These are phyloP conservation scores for Spirogloea muscicola DNA, from an alignment of 139 green algal genomes.

Conservation along the genomic window DNA sequence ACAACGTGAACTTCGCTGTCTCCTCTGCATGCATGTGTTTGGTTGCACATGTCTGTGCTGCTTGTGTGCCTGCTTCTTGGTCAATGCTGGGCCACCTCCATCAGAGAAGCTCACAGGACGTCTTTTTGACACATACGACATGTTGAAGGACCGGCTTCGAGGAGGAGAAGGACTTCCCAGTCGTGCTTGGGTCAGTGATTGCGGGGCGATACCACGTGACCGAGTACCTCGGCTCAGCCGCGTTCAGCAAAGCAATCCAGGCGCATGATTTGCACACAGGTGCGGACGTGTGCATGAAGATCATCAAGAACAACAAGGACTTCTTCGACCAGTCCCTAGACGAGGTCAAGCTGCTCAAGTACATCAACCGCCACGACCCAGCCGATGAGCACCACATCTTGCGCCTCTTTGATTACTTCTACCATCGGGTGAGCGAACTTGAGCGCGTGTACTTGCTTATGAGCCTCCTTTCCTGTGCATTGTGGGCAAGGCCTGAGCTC, in stretches of 20 bases:
- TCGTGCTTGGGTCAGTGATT: slow-evolving; percentile 78
- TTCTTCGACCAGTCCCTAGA: slow-evolving; percentile 92
- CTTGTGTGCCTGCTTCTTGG: background rate
- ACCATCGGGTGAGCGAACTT: slow-evolving; percentile 64
- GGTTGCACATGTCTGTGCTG: background rate
- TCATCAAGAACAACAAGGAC: slow-evolving; percentile 98
- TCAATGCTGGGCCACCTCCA: background rate
- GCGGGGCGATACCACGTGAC: slow-evolving; percentile 87
- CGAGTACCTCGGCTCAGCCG: slow-evolving; percentile 84
- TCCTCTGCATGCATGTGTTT: background rate
- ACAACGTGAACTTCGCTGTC: too few species aligned
- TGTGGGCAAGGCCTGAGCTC: background rate
- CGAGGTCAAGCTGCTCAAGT: slow-evolving; percentile 91
- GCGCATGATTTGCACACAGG: slow-evolving; percentile 83
- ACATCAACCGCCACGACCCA: slow-evolving; percentile 82
- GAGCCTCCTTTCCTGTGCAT: background rate
- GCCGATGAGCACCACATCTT: slow-evolving; percentile 79
- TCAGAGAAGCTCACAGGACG: too few species aligned
- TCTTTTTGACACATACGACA: background rate
- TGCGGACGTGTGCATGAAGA: slow-evolving; percentile 84
- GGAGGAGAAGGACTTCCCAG: slow-evolving; percentile 82
- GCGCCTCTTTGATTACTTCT: slow-evolving; percentile 92
- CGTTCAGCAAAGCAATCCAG: slow-evolving; percentile 92
- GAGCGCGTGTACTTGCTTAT: background rate
- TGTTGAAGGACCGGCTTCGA: slow-evolving; percentile 80